Base-by-base conservation (phyloP, 331 rosid species). In the Phaseolus coccineus region DNA sequence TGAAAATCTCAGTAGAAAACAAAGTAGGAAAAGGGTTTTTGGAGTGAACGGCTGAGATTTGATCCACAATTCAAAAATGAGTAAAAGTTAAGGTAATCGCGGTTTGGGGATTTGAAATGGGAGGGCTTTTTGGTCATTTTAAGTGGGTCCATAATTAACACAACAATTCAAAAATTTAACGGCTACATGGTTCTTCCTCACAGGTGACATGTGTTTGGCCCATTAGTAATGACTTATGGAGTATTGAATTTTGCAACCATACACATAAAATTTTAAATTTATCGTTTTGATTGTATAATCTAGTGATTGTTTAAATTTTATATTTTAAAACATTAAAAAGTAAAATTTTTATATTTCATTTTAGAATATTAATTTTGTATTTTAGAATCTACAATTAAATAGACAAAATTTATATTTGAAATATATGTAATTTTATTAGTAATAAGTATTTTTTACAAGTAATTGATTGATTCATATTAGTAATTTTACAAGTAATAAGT, bases 21-120 rank as follows among this genome's bases (percentile, higher is more conserved):
- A 31, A 35, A 39, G 74, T 37, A 47, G 31, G 68, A 27, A 55
- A 78, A 40, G 81, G 77, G 28, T 15, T 22, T 61, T 42, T 63
- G 55, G 14, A 56, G 6, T 27, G 61, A 64, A 85, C 78, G 89
- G 89, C 76, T 71, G 80, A 82, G 85, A 80, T 82, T 70, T n/a
- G 74, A 74, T 75, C 73, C n/a, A 37, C 39, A 57, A 63, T 82
- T 85, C 77, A 71, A 69, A 81, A 40, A 30, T 53, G 66, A 52
- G 6, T 30, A 11, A 80, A 80, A 22, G 48, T 10, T 31, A 7
- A 73, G 6, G 71, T 8, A 9, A n/a, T 82, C 87, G 91, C 88
- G 88, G 87, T 65, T 48, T 87, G 2, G 58, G 64, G 78, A 77
- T 87, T 87, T 85, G 89, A 87, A 87, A 77, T 35, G 12, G 0